Evolutionary conservation across 2,329 filamentous ascomycete species (phyloP), one percentile per base, ranked within the genome.

Genomic region (Botrytis galanthina): DNA sequence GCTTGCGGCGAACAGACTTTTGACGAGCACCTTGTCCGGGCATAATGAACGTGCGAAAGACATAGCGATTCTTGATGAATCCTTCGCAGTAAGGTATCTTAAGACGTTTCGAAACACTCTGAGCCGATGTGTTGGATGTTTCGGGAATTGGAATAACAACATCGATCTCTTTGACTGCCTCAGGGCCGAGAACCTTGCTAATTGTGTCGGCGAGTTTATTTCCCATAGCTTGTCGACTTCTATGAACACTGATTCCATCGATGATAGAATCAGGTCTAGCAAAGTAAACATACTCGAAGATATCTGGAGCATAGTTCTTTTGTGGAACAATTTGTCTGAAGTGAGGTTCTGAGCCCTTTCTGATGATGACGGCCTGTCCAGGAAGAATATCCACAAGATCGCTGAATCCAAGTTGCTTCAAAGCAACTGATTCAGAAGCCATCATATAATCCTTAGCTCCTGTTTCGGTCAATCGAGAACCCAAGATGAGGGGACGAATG

Each of bases 201-300:
- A 97, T 89, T 67, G 89, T 92, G 75, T 92, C 87, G 22, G 93
- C 95, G 60, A 98, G 87, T 80, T 92, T 92, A 80, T 89, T 86
- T 63, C 94, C 94, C 95, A 97, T 97, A 78, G 93, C 92, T 80
- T 95, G 91, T 70, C 95, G 89, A 77, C 92, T 94, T 77, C 90
- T 89, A 80, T 97, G 90, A 39, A 98, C 92, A 73, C 92, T 94
- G 76, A 97, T 97, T 29, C 93, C 94, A 80, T 97, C 94, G 73
- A 97, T 95, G 77, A 91, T 86, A 0, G 89, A 91, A 82, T 97
- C 94, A 0, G 93, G 93, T 2, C 94, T 87, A 22, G 93, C 91
- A 78, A 97, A 94, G 84, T 97, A 97, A 73, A 97, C 92, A 76
- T 91, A 94, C 83, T 97, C 93, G 79, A 97, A 96, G 75, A 94